Conservation (phyloP, 208 protist genomes). For the Naegleria lovaniensis region DNA sequence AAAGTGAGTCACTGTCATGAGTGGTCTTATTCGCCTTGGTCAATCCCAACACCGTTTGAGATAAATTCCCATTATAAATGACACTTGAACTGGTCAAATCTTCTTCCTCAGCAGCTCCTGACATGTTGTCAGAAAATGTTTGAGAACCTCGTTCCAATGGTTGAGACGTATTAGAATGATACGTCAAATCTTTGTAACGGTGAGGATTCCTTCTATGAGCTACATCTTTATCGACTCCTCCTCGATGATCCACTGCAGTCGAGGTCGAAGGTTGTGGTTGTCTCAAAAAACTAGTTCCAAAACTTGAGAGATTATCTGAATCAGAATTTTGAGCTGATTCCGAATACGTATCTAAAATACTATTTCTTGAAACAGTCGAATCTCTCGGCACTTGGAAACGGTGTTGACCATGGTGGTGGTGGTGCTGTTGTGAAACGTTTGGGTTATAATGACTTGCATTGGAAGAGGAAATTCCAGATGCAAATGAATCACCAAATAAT, state of each 20-base stretch:
- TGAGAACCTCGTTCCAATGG: not conserved
- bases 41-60: not conserved
- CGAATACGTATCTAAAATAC: not conserved
- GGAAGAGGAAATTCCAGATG: too few relatives aligned
- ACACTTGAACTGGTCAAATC: not conserved
- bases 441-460: too few relatives aligned
- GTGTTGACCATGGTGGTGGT: too few relatives aligned
- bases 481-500: not conserved
- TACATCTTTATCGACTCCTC: not conserved
- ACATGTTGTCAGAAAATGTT: not conserved
- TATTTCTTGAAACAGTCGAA: not conserved
- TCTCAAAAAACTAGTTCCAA: not conserved
- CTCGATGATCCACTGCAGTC: not conserved
- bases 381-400: not conserved
- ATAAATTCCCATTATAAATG: not conserved
- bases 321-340: not conserved
- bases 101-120: not conserved
- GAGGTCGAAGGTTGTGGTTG: not conserved
- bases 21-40: too few relatives aligned
- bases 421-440: too few relatives aligned
- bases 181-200: too few relatives aligned
- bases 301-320: not conserved
- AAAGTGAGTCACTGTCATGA: not conserved
- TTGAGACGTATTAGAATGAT: too few relatives aligned
- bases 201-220: too few relatives aligned